phyloP scores from a whole-genome alignment of 164 flowering plant species.

The Berberis thunbergii region DNA sequence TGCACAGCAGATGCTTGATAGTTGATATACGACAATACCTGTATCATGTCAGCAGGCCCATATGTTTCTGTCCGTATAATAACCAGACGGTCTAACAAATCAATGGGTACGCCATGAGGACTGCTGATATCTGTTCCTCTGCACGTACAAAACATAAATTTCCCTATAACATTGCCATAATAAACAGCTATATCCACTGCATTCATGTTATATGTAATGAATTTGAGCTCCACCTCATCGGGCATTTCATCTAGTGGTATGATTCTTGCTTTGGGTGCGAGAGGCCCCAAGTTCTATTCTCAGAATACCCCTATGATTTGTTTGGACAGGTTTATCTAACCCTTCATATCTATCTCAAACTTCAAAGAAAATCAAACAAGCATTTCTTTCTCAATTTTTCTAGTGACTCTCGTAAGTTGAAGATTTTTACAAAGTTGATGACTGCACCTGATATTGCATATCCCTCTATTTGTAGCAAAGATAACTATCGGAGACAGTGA shows the following conservation, averaged over 20 bases:
- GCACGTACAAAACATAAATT: slow-evolving; percentile 14
- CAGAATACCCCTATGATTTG: too few relatives aligned
- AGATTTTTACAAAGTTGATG: neutral
- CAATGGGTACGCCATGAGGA: slow-evolving; percentile 98
- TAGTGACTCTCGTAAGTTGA: neutral
- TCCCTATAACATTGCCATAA: neutral
- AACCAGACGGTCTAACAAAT: slow-evolving; percentile 80
- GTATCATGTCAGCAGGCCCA: slow-evolving; percentile 91
- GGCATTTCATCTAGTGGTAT: too few relatives aligned
- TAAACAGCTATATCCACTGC: neutral
- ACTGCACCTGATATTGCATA: slow-evolving; percentile 77
- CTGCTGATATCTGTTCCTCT: slow-evolving; percentile 92
- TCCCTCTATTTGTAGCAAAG: slow-evolving; percentile 93
- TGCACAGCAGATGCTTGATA: neutral
- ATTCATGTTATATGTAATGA: too few relatives aligned
- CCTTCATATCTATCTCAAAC: neutral
- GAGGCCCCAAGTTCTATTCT: too few relatives aligned
- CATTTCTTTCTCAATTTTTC: neutral
- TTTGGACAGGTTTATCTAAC: too few relatives aligned
- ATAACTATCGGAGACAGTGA: slow-evolving; percentile 88
- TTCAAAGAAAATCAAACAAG: neutral
- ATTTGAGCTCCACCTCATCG: too few relatives aligned
- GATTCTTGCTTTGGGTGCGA: too few relatives aligned
- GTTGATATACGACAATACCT: slow-evolving; percentile 32
- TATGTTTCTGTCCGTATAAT: slow-evolving; percentile 78